Conservation (phyloP, 2,329 filamentous ascomycete genomes). For the Torrubiella hemipterigena region DNA sequence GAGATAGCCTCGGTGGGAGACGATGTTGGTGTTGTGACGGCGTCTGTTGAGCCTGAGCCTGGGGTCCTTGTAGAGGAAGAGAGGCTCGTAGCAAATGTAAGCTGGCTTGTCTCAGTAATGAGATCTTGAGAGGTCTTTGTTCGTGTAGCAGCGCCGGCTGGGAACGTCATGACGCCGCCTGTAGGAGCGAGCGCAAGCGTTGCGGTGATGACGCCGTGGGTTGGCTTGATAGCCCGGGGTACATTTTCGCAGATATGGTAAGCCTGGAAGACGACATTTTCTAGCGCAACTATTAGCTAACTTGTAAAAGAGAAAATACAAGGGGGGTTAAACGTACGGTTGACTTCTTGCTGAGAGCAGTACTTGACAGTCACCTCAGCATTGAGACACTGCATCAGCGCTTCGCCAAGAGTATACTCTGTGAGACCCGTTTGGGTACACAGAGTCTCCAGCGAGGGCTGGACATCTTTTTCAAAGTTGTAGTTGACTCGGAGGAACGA, state of each 20-base stretch:
- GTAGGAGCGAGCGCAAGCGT: slow-evolving; percentile 31
- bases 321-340: slow-evolving; percentile 14
- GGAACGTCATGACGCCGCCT: slow-evolving; percentile 4
- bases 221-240: slow-evolving; percentile 38
- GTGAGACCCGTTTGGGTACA: slow-evolving; percentile 47
- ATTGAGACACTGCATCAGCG: slow-evolving; percentile 53
- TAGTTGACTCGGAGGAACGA: slow-evolving; percentile 53
- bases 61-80: slow-evolving; percentile 1
- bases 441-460: slow-evolving; percentile 45
- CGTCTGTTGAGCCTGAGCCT: background rate
- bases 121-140: background rate
- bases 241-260: slow-evolving; percentile 46
- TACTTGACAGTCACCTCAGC: slow-evolving; percentile 35
- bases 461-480: slow-evolving; percentile 23
- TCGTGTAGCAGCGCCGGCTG: background rate
- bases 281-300: slow-evolving; percentile 13
- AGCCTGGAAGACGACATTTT: slow-evolving; percentile 31
- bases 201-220: slow-evolving; percentile 45
- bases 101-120: background rate
- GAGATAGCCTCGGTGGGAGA: slow-evolving; percentile 1
- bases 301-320: background rate
- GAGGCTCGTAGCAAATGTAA: background rate
- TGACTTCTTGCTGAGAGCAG: slow-evolving; percentile 36
- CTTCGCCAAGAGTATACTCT: slow-evolving; percentile 62
- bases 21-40: slow-evolving; percentile 4